Conservation (phyloP, 441 rosid genomes). For the Aleurites moluccanus region DNA sequence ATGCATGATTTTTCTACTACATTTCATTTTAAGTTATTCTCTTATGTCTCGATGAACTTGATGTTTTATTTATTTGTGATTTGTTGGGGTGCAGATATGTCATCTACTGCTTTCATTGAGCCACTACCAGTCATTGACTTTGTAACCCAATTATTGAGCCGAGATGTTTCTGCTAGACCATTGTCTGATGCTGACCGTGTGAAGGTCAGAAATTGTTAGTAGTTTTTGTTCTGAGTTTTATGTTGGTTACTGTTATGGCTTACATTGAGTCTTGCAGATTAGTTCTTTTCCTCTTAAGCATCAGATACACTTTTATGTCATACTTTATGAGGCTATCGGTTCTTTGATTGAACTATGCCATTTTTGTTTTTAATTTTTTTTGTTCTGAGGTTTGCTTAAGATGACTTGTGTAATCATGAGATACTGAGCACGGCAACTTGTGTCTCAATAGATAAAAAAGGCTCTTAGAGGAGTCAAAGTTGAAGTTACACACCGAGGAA, state of each 20-base stretch:
- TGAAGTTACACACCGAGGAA: constrained; percentile 94
- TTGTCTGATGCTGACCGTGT: constrained; percentile 90
- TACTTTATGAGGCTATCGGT: background rate
- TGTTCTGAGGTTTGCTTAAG: background rate
- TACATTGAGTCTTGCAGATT: background rate
- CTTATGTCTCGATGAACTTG: background rate
- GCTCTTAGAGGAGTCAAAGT: constrained; percentile 95
- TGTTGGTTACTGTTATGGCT: background rate
- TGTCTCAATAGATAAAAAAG: constrained; percentile 69
- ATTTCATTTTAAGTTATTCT: background rate
- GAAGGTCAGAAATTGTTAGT: constrained; percentile 49
- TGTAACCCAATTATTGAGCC: constrained; percentile 60
- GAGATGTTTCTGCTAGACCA: constrained; percentile 71
- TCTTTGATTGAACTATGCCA: background rate
- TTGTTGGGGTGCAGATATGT: constrained; percentile 62
- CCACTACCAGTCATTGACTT: constrained; percentile 76
- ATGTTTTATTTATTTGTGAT: background rate
- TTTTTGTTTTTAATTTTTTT: background rate
- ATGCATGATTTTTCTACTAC: background rate
- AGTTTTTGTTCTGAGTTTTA: background rate
- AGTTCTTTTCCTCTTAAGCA: background rate
- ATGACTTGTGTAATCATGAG: background rate
- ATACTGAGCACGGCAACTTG: background rate
- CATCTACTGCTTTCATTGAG: constrained; percentile 94
- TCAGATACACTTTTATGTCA: background rate